Base-by-base conservation (phyloP, 768 basidiomycete species). In the Mycena amicta region DNA sequence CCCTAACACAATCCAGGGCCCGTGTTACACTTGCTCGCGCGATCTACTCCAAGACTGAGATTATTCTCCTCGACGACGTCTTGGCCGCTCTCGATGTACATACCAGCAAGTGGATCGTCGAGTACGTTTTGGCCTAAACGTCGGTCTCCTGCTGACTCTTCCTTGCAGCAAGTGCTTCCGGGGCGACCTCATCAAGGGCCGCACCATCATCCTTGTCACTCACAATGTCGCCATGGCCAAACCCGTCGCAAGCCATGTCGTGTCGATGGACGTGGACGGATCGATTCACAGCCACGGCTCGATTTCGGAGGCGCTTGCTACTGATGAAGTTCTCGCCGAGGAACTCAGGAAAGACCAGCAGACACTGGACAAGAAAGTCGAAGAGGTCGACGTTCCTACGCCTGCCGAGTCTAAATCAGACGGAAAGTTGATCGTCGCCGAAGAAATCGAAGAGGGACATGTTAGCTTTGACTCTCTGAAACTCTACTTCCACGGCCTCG, bases 401-500 rank as follows among this genome's bases (percentile, higher is more conserved):
- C 58, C 66, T 18, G 56, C 50, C 4, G 62, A 56, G n/a, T 65
- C 58, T 68, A 75, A 43, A 40, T 65, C 62, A 29, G 76, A 77
- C 41, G 85, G 85, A 2, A 86, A 87, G 64, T 75, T 89, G 8
- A 79, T 88, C 40, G 68, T 86, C 4, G 80, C 78, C 0, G 88
- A 90, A 67, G 88, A 90, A 63, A 77, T 87, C 30, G 78, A 73
- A 2, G 73, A 78, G 41, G 87, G 87, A 0, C 83, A 81, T 56
- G 79, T 89, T 23, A 80, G 80, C 39, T 83, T 81, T 79, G 56
- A 58, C 4, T 39, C 71, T 45, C 62, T 69, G 25, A 61, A 62
- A n/a, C 54, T 69, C 13, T 69, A 63, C 30, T 33, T 69, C 27
- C 47, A 40, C 1, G 67, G 56, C 15, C 39, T 69, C 26, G 58